These are phyloP conservation scores for Talaromyces albobiverticillius DNA, from an alignment of 2,329 filamentous ascomycete genomes.

Conservation along the genomic window DNA sequence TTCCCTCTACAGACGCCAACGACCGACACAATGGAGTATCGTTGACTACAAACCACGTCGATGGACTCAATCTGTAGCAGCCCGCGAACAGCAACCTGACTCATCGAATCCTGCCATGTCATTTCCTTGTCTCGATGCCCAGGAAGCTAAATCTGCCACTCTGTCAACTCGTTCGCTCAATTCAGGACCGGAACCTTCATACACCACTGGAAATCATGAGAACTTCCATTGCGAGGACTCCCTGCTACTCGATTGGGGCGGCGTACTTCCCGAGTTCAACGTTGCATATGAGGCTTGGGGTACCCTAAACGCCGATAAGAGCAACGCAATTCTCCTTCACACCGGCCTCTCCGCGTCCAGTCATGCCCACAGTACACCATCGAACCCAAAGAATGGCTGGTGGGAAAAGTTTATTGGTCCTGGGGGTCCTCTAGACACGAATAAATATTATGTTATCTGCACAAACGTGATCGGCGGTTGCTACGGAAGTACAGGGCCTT, in stretches of 20 bases:
- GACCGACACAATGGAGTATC: conserved; percentile 10
- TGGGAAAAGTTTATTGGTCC: conserved; percentile 99
- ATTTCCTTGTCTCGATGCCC: conserved; percentile 84
- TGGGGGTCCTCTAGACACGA: conserved; percentile 77
- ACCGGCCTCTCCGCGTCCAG: conserved; percentile 96
- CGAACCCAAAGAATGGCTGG: conserved; percentile 88
- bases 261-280: conserved; percentile 81
- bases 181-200: conserved; percentile 86
- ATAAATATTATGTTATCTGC: conserved; percentile 91
- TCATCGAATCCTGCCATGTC: conserved; percentile 74
- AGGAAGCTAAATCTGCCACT: conserved; percentile 73
- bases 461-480: conserved; percentile 96
- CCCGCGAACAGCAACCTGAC: conserved; percentile 19
- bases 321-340: conserved; percentile 87
- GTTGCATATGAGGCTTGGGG: conserved; percentile 96
- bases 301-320: conserved; percentile 70
- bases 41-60: conserved; percentile 17
- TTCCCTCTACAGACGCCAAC: neutral
- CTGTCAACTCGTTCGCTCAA: conserved; percentile 66
- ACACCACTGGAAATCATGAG: conserved; percentile 83
- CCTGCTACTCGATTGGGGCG: conserved; percentile 89
- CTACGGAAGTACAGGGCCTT: conserved; percentile 90
- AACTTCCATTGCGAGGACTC: conserved; percentile 71
- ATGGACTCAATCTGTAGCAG: conserved; percentile 17
- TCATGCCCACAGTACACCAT: conserved; percentile 86